Base-by-base conservation (phyloP, 257 asterid genomes). In the Solanum paucissectum region DNA sequence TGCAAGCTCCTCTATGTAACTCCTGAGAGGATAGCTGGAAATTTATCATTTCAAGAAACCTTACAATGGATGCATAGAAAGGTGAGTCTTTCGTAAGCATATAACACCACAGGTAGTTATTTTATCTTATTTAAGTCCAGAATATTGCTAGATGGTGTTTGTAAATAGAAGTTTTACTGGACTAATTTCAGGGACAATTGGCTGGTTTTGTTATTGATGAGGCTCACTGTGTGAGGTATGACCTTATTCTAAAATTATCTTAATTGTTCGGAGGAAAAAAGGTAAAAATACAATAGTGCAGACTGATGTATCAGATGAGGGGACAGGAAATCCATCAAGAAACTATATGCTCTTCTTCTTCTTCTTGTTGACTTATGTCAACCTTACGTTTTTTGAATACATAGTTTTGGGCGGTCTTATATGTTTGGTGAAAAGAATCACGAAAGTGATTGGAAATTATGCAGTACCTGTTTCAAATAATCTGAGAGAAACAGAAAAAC, bases 1-100 rank as follows among this genome's bases (percentile, higher is more conserved):
- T 97, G 98, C 90, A 97, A 95, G 93, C 99, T 97, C 85, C 95
- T 97, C 76, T 96, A 97, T 89, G 98, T 94, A 89, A 97, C 99
- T 84, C 99, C 99, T 49, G 99, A 97, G 93, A 94, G 98, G 92
- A 93, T 97, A 89, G 98, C 96, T 87, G 99, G 99, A 92, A 97
- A 96, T 90, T 23, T 94, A 37, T 42, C 96, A 76, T 96, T 97
- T 92, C 99, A 97, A 89, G 99, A 97, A 87, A 88, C 91, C 90
- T 93, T 97, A 75, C 90, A 90, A 86, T 88, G 81, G 87, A 91
- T 97, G 87, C 92, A 94, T 90, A 87, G 88, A 89, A 95, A 94
- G 99, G 99, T 95, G 89, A 92, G 79, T 62, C 87, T 13, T 84
- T 36, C 9, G 52, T 74, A 82, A 46, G 68, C 68, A 9, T 82